phyloP scores from a whole-genome alignment of 75 land plant genomes.

The Sequoiadendron giganteum region DNA sequence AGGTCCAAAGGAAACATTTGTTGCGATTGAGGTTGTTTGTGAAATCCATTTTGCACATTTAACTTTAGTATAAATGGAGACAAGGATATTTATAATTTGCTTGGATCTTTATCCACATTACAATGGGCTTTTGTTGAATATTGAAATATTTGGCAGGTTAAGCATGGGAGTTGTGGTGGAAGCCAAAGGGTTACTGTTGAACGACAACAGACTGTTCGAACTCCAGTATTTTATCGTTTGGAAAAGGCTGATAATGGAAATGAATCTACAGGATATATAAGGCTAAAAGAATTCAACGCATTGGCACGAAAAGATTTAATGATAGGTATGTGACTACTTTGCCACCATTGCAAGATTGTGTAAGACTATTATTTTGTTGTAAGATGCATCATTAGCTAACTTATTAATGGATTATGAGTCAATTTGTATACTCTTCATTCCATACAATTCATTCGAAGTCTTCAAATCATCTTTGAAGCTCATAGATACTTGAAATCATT shows the following conservation, averaged over 20 bases:
- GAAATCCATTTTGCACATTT: conserved; percentile 3
- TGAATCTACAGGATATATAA: conserved; percentile 71
- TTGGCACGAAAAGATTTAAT: conserved; percentile 86
- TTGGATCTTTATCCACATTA: background rate
- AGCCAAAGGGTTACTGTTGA: conserved; percentile 53
- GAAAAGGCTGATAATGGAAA: conserved; percentile 54
- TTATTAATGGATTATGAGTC: background rate
- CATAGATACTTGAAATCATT: background rate
- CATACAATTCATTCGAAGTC: too few species aligned
- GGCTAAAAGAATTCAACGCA: conserved; percentile 96
- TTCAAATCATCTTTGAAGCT: background rate
- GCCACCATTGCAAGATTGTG: background rate
- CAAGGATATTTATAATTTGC: background rate
- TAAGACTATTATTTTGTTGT: background rate
- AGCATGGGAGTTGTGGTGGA: conserved; percentile 77
- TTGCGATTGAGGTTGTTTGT: conserved; percentile 69
- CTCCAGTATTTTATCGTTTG: conserved; percentile 87
- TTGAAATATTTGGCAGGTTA: conserved; percentile 53
- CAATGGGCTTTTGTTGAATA: background rate
- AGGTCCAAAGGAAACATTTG: conserved; percentile 92
- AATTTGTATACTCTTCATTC: background rate
- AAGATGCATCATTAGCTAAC: background rate
- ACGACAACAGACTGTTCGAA: conserved; percentile 69
- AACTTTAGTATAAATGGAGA: background rate
- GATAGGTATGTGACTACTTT: conserved; percentile 46